A percentile compares a stretch with the other conserved stretches of the same genome.
Conservation (phyloP, 2,329 filamentous ascomycete genomes). For the Kalmusia sp. region DNA sequence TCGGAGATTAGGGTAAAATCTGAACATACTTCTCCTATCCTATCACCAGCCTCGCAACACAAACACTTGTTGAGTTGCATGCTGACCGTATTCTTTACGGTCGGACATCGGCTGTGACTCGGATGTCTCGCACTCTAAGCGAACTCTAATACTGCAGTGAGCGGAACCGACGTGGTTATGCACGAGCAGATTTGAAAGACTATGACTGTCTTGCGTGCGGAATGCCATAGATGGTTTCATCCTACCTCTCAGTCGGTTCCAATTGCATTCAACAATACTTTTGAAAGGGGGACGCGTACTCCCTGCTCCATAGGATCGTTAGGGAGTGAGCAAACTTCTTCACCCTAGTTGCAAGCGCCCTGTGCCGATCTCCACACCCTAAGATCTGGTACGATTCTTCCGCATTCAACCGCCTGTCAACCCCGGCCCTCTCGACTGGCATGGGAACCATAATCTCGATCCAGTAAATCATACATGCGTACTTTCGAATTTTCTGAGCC, state of each 20-base stretch:
- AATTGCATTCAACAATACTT: constrained; percentile 1
- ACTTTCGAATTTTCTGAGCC: background rate
- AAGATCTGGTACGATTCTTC: constrained; percentile 26
- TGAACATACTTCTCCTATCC: background rate
- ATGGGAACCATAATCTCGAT: background rate
- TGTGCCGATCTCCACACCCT: constrained; percentile 17
- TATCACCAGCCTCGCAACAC: constrained; percentile 1
- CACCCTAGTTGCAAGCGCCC: constrained; percentile 1
- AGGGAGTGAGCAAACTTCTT: background rate
- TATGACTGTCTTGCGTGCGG: background rate
- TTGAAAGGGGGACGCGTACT: constrained; percentile 33
- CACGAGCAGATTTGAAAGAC: background rate
- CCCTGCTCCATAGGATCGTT: constrained; percentile 2
- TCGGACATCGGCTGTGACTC: constrained; percentile 1
- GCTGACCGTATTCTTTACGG: background rate
- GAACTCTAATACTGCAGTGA: background rate
- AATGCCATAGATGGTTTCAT: background rate
- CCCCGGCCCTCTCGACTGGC: background rate
- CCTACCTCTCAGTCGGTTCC: background rate
- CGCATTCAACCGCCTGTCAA: constrained; percentile 35
- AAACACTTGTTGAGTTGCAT: background rate
- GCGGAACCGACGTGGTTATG: background rate
- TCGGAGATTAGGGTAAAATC: constrained; percentile 33
- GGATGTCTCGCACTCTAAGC: background rate
- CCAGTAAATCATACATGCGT: background rate